Conservation (phyloP, 495 filamentous ascomycete genomes). For the Penicillium coprophilum region DNA sequence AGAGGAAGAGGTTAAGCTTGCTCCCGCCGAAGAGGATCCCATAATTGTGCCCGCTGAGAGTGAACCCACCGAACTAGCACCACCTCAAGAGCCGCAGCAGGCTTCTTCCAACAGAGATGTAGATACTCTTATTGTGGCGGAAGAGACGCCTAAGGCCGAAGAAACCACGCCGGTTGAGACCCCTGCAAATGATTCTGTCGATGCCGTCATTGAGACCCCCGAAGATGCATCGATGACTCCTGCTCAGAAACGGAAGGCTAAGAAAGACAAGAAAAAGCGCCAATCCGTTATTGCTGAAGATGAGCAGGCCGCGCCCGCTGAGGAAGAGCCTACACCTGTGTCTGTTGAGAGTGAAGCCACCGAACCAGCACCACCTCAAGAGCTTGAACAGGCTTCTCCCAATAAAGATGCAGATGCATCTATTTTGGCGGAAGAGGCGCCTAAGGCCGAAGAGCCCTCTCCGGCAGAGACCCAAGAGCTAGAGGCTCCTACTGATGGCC, state of each 20-base stretch:
- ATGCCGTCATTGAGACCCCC: not conserved
- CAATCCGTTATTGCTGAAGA: slow-evolving; percentile 7
- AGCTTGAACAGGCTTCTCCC: not conserved
- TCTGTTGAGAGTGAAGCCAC: not conserved
- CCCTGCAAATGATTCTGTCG: not conserved
- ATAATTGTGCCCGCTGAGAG: not conserved
- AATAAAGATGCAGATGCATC: not conserved
- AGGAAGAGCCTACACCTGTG: not conserved
- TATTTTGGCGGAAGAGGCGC: not conserved
- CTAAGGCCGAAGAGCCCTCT: slow-evolving; percentile 1
- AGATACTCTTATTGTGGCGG: not conserved
- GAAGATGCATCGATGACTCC: slow-evolving; percentile 4
- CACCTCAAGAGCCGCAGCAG: not conserved
- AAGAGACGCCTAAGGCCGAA: not conserved
- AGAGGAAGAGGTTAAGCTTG: slow-evolving; percentile 2
- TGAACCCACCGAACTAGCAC: not conserved
- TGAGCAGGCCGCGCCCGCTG: too few species aligned
- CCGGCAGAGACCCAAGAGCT: slow-evolving; percentile 6
- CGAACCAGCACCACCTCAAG: not conserved
- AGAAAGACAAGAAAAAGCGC: slow-evolving; percentile 23
- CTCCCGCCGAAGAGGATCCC: not conserved
- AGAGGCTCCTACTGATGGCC: slow-evolving; percentile 1
- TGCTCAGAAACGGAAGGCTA: slow-evolving; percentile 10
- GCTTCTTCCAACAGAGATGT: not conserved
- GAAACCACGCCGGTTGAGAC: not conserved